phyloP scores from a whole-genome alignment of 352 stramenopile species.

The Pythium pectinolyticum region DNA sequence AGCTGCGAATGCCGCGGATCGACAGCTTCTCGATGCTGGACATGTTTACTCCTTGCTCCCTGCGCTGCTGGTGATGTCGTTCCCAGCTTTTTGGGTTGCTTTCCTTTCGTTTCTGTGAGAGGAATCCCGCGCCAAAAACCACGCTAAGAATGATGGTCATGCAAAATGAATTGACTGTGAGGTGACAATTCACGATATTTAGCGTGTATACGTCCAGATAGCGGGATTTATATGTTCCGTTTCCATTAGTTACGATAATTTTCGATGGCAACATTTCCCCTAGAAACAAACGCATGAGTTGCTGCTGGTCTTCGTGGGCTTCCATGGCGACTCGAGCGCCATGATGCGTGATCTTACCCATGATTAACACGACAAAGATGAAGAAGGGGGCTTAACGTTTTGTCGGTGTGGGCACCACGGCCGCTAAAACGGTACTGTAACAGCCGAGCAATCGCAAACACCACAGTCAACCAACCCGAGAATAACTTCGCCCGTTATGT shows the following conservation, averaged over 20 bases:
- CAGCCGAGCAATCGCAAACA: neutral
- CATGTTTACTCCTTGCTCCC: conserved; percentile 62
- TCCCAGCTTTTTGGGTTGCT: neutral
- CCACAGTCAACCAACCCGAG: conserved; percentile 6
- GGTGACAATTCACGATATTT: conserved; percentile 18
- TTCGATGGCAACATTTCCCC: too few relatives aligned
- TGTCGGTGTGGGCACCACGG: too few relatives aligned
- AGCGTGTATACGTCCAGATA: neutral
- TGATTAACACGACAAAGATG: neutral
- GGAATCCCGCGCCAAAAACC: conserved; percentile 24
- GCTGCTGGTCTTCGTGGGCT: too few relatives aligned
- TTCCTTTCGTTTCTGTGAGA: too few relatives aligned
- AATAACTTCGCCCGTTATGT: conserved; percentile 15
- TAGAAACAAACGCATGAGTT: too few relatives aligned
- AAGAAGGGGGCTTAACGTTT: neutral
- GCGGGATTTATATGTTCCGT: neutral
- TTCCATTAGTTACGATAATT: too few relatives aligned
- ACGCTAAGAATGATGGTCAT: conserved; percentile 25
- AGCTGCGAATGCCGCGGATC: conserved; percentile 98
- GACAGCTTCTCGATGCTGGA: conserved; percentile 98
- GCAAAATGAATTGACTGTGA: conserved; percentile 34
- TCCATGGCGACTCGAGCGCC: too few relatives aligned
- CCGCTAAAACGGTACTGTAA: conserved; percentile 15
- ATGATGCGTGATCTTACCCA: too few relatives aligned
- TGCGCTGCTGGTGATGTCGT: neutral